phyloP scores from a whole-genome alignment of 768 basidiomycete genomes.

The Chiua virens region DNA sequence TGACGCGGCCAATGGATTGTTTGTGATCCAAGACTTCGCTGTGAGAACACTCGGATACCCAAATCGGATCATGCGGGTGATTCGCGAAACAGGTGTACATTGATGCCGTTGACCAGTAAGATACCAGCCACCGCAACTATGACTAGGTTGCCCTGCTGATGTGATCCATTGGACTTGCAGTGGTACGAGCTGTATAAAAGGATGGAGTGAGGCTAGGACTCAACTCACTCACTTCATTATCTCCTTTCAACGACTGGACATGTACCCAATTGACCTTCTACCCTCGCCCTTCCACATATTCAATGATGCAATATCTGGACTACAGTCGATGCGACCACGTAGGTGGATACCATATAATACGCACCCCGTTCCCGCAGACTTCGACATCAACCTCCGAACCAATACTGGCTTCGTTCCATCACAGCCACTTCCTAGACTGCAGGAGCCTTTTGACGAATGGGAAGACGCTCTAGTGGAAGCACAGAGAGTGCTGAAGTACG shows the following conservation, averaged over 20 bases:
- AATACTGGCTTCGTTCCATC: conserved; percentile 86
- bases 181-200: conserved; percentile 35
- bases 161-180: conserved; percentile 29
- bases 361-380: conserved; percentile 43
- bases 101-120: conserved; percentile 31
- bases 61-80: conserved; percentile 24
- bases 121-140: conserved; percentile 31
- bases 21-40: conserved; percentile 18
- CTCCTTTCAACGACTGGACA: conserved; percentile 12
- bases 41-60: conserved; percentile 18
- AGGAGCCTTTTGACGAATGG: conserved; percentile 61
- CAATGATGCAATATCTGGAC: conserved; percentile 44
- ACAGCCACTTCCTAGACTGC: conserved; percentile 56
- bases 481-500: conserved; percentile 51
- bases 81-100: conserved; percentile 18
- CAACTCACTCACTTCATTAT: not conserved
- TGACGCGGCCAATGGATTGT: conserved; percentile 22
- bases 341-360: conserved; percentile 30
- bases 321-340: conserved; percentile 43
- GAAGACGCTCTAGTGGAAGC: conserved; percentile 64
- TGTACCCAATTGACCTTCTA: conserved; percentile 40
- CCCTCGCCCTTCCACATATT: conserved; percentile 55
- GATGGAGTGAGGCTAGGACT: not conserved
- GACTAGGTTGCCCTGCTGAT: conserved; percentile 36
- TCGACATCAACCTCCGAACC: conserved; percentile 46